phyloP scores from a whole-genome alignment of 2,329 filamentous ascomycete species.

The Fusarium incarnatum region DNA sequence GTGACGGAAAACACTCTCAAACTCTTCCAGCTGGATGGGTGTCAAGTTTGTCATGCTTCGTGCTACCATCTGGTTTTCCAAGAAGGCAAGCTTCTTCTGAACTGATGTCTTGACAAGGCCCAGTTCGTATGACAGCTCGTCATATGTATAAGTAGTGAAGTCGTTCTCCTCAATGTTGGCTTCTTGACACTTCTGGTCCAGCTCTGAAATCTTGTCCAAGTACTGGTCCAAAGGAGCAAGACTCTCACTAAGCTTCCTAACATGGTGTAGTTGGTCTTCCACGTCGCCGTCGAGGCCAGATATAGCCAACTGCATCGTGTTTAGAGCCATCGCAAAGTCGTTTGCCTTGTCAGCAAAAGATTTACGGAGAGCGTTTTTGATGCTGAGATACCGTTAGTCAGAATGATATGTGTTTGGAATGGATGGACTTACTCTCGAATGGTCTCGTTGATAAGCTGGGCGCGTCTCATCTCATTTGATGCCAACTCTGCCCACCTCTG shows the following conservation, averaged over 20 bases:
- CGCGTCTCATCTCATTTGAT: slow-evolving; percentile 85
- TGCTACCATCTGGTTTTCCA: slow-evolving; percentile 98
- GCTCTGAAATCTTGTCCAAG: slow-evolving; percentile 83
- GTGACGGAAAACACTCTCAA: slow-evolving; percentile 97
- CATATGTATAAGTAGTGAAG: slow-evolving; percentile 99
- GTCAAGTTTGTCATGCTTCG: slow-evolving; percentile 99
- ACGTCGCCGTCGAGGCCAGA: slow-evolving; percentile 97
- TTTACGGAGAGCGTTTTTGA: slow-evolving; percentile 93
- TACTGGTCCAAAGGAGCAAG: slow-evolving; percentile 91
- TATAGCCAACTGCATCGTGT: slow-evolving; percentile 93
- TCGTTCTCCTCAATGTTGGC: slow-evolving; percentile 99
- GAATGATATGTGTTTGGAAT: not conserved
- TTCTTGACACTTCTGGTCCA: slow-evolving; percentile 91
- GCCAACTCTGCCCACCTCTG: slow-evolving; percentile 83
- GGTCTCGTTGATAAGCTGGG: slow-evolving; percentile 96
- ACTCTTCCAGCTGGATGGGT: slow-evolving; percentile 97
- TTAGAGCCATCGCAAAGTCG: slow-evolving; percentile 94
- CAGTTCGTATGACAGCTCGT: slow-evolving; percentile 94
- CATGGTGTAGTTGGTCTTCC: slow-evolving; percentile 92
- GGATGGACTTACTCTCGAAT: slow-evolving; percentile 80
- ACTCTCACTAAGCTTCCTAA: slow-evolving; percentile 85
- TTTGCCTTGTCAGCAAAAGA: slow-evolving; percentile 98
- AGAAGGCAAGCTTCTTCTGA: slow-evolving; percentile 94
- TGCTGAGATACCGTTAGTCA: slow-evolving; percentile 63
- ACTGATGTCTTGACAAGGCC: slow-evolving; percentile 91